phyloP scores from a whole-genome alignment of 148 eudicot genomes.

The Hydrangea macrophylla region DNA sequence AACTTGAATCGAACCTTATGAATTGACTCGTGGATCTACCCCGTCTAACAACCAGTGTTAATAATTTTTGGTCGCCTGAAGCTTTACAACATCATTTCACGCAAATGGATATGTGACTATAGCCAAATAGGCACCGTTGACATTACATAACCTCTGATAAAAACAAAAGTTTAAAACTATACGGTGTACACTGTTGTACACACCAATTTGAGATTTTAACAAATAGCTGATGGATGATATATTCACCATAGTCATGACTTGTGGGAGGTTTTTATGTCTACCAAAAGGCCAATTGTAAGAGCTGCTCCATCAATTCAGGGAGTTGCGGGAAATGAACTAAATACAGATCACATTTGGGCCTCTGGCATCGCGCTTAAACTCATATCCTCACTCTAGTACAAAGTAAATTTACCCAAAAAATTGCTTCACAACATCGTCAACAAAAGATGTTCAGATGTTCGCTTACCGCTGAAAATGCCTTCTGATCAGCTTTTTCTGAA shows the following conservation, averaged over 20 bases:
- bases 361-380: background rate
- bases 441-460: background rate
- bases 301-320: background rate
- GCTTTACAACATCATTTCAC: background rate
- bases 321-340: background rate
- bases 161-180: background rate
- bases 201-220: background rate
- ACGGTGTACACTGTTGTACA: background rate
- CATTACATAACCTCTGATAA: background rate
- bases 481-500: slow-evolving; percentile 33
- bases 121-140: background rate
- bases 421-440: background rate
- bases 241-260: background rate
- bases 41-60: too few relatives aligned
- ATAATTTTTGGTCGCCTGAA: too few relatives aligned
- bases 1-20: too few relatives aligned
- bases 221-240: background rate
- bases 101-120: background rate
- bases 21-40: too few relatives aligned
- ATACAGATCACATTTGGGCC: background rate
- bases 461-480: slow-evolving; percentile 62
- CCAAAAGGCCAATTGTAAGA: background rate
- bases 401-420: background rate
- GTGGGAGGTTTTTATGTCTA: background rate
- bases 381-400: background rate